These are phyloP conservation scores for Dipodascus albidus DNA, from an alignment of 805 yeast species.

Conservation along the genomic window DNA sequence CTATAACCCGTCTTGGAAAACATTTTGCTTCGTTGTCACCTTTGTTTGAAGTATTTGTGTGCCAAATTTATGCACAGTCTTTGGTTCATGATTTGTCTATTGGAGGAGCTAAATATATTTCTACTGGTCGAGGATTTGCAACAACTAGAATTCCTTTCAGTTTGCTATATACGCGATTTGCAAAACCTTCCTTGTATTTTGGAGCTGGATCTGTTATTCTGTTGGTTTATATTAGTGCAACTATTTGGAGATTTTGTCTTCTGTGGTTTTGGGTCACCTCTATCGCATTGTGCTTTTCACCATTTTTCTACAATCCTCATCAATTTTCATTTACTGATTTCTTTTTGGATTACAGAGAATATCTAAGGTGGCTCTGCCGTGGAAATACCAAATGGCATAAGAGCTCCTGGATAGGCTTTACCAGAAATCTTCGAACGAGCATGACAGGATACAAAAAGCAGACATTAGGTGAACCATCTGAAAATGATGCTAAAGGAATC, in stretches of 20 bases:
- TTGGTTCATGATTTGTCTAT: slow-evolving; percentile 54
- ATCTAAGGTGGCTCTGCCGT: slow-evolving; percentile 60
- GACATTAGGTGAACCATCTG: slow-evolving; percentile 42
- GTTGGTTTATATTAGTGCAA: slow-evolving; percentile 43
- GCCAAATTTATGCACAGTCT: slow-evolving; percentile 64
- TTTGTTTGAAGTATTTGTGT: slow-evolving; percentile 67
- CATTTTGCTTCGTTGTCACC: slow-evolving; percentile 67
- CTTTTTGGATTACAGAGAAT: slow-evolving; percentile 80
- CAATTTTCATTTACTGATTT: slow-evolving; percentile 85
- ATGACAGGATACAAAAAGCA: slow-evolving; percentile 73
- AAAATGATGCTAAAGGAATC: slow-evolving; percentile 32
- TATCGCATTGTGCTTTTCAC: slow-evolving; percentile 72
- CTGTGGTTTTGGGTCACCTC: slow-evolving; percentile 92
- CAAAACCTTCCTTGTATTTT: slow-evolving; percentile 54
- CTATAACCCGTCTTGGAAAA: slow-evolving; percentile 48
- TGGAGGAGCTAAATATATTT: slow-evolving; percentile 75
- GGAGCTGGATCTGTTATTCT: slow-evolving; percentile 43
- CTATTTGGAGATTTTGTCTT: slow-evolving; percentile 72
- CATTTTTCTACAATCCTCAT: slow-evolving; percentile 87
- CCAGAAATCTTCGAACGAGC: slow-evolving; percentile 57
- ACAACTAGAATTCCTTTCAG: slow-evolving; percentile 59
- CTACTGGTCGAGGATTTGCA: slow-evolving; percentile 78
- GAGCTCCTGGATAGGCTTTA: slow-evolving; percentile 60
- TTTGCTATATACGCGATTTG: slow-evolving; percentile 55
- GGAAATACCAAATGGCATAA: slow-evolving; percentile 47